phyloP scores from a whole-genome alignment of 129 eudicot genomes.

The Dittrichia graveolens region DNA sequence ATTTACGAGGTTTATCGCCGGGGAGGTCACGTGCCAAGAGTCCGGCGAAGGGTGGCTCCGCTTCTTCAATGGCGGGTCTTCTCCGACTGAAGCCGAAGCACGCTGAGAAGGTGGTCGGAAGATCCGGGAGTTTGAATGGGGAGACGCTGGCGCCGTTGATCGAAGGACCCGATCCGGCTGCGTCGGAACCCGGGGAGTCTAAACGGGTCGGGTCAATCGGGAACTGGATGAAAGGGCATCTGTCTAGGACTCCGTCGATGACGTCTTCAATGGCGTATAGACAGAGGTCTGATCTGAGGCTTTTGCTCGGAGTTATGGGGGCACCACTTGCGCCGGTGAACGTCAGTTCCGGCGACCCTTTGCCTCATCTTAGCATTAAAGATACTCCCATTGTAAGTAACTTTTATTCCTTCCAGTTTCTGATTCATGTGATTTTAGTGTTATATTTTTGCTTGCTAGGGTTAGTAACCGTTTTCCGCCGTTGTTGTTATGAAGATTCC shows the following conservation, averaged over 20 bases:
- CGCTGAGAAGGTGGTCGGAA: constrained; percentile 40
- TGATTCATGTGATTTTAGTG: background rate
- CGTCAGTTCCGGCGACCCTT: constrained; percentile 55
- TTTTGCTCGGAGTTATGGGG: constrained; percentile 86
- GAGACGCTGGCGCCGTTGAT: constrained; percentile 68
- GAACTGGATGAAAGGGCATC: constrained; percentile 67
- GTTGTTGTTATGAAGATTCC: constrained; percentile 19
- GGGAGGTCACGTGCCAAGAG: constrained; percentile 60
- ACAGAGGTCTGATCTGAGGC: constrained; percentile 76
- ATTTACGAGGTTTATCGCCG: constrained; percentile 72
- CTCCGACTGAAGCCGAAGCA: constrained; percentile 38
- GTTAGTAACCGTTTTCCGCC: constrained; percentile 8
- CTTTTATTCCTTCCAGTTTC: background rate
- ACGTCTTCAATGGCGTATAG: constrained; percentile 39
- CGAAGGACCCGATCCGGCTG: constrained; percentile 89
- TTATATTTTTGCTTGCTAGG: constrained; percentile 2
- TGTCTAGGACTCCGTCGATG: constrained; percentile 62
- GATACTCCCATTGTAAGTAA: constrained; percentile 78
- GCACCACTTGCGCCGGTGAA: constrained; percentile 84
- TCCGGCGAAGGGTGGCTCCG: constrained; percentile 44
- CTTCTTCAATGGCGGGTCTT: constrained; percentile 42
- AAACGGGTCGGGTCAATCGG: constrained; percentile 73
- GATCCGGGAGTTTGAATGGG: constrained; percentile 79
- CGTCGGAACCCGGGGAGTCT: constrained; percentile 47
- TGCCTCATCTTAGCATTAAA: constrained; percentile 75